Percentiles rank a stretch among this genome's conserved stretches.
These are phyloP conservation scores for Trichoderma hamatum DNA, from an alignment of 2,329 filamentous ascomycete species.

Conservation along the genomic window DNA sequence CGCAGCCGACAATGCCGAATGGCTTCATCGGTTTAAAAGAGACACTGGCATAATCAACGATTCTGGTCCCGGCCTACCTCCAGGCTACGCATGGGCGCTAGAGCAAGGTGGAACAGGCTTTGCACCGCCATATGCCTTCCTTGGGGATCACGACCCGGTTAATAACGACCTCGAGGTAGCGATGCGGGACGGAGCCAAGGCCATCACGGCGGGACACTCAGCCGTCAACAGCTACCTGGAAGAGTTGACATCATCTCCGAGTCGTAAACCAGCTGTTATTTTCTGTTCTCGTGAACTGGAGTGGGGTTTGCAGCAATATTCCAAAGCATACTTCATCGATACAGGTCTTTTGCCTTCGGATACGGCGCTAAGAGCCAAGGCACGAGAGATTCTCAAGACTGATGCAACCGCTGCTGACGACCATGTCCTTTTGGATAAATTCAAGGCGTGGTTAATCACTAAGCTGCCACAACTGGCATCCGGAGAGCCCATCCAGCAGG, in stretches of 20 bases:
- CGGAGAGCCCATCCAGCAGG: conserved; percentile 1
- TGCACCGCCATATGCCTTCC: conserved; percentile 56
- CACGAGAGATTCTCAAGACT: conserved; percentile 51
- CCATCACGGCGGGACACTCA: conserved; percentile 47
- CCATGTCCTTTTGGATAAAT: conserved; percentile 54
- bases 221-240: conserved; percentile 55
- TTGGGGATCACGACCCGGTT: conserved; percentile 44
- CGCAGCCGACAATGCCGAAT: conserved; percentile 54
- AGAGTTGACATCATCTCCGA: conserved; percentile 46
- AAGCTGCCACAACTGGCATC: conserved; percentile 33
- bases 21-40: conserved; percentile 65
- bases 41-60: conserved; percentile 56
- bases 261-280: conserved; percentile 51
- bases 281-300: conserved; percentile 65
- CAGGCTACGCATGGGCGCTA: conserved; percentile 49
- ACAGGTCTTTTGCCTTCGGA: conserved; percentile 52
- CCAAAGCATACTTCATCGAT: conserved; percentile 45
- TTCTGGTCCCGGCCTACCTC: conserved; percentile 54
- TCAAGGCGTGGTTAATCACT: conserved; percentile 51
- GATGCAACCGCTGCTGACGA: conserved; percentile 59
- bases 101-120: conserved; percentile 58
- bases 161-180: conserved; percentile 41
- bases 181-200: conserved; percentile 44
- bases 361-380: conserved; percentile 50
- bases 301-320: conserved; percentile 54